These are phyloP conservation scores for Mucor ambiguus DNA, from an alignment of 371 early-diverging fungal species.

Conservation along the genomic window DNA sequence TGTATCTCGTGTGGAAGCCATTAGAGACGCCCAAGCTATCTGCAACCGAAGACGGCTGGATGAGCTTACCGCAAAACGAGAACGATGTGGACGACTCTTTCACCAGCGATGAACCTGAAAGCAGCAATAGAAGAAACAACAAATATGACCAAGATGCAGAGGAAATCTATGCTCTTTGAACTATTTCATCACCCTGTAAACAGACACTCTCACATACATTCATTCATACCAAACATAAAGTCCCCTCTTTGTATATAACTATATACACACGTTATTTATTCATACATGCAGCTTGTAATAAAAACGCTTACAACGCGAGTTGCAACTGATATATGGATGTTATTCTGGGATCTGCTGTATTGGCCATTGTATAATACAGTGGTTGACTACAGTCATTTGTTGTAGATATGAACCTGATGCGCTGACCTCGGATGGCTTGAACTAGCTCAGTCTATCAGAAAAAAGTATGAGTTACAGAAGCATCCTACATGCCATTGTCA, in stretches of 20 bases:
- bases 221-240: conserved; percentile 4
- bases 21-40: not conserved
- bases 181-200: not conserved
- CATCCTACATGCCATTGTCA: not conserved
- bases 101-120: not conserved
- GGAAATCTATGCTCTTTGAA: conserved; percentile 22
- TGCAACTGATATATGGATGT: conserved; percentile 23
- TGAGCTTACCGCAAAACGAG: conserved; percentile 25
- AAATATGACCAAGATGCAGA: conserved; percentile 11
- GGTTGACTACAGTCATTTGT: conserved; percentile 1
- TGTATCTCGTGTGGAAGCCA: conserved; percentile 29
- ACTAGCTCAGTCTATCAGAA: conserved; percentile 20
- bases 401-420: conserved; percentile 15
- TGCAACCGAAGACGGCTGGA: conserved; percentile 18
- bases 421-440: conserved; percentile 20
- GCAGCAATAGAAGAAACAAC: not conserved
- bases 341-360: conserved; percentile 2
- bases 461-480: not conserved
- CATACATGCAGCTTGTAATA: not conserved
- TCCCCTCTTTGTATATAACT: not conserved
- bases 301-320: not conserved
- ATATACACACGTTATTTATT: not conserved
- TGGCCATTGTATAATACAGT: conserved; percentile 21
- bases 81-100: not conserved
- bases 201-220: not conserved